phyloP scores from a whole-genome alignment of 225 moss, liverwort and hornwort genomes.

The Straminergon stramineum region DNA sequence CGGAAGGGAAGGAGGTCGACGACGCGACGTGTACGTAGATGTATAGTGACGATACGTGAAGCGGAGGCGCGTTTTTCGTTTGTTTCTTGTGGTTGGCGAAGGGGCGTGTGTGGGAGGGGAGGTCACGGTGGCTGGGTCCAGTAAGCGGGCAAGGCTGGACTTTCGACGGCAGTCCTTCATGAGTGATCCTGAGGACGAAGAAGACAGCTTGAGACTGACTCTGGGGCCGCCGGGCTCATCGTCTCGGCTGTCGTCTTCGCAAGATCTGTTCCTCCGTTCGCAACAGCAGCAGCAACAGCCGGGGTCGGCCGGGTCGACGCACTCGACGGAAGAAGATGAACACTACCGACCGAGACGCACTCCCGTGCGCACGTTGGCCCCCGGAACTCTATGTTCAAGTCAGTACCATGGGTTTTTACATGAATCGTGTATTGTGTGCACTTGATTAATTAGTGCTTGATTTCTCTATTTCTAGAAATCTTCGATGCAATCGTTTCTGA shows the following conservation, averaged over 20 bases:
- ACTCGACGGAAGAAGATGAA: conserved; percentile 41
- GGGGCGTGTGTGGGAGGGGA: neutral
- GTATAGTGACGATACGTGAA: conserved; percentile 2
- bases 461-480: neutral
- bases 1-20: neutral
- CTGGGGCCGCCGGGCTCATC: conserved; percentile 65
- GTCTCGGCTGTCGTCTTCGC: conserved; percentile 61
- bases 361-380: conserved; percentile 34
- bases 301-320: conserved; percentile 5
- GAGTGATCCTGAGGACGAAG: conserved; percentile 91
- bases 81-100: neutral
- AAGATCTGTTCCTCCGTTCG: conserved; percentile 28
- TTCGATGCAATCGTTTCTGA: neutral
- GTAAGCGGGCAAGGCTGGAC: conserved; percentile 72
- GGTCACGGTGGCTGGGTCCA: conserved; percentile 72
- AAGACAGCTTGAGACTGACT: conserved; percentile 82
- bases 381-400: conserved; percentile 32
- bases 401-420: conserved; percentile 1
- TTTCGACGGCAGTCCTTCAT: conserved; percentile 64
- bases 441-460: neutral
- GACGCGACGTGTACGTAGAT: neutral
- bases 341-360: conserved; percentile 54
- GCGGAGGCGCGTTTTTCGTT: neutral
- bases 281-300: conserved; percentile 27
- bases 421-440: neutral